A percentile compares a stretch with the other conserved stretches of the same genome.
These are phyloP conservation scores for Kluyveromyces aestuarii DNA, from an alignment of 805 yeast species.

Conservation along the genomic window DNA sequence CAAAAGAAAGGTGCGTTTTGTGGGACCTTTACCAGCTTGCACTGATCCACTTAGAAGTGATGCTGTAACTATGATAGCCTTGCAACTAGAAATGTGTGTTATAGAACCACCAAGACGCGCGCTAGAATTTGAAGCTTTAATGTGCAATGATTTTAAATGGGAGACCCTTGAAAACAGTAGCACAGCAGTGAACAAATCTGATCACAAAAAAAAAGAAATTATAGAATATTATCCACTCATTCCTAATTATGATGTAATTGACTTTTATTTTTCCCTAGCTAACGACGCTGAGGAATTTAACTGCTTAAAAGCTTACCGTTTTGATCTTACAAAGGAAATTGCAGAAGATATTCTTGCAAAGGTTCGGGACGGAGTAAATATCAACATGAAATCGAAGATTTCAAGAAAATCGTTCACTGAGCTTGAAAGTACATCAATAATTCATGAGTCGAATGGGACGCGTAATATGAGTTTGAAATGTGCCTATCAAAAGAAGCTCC, in stretches of 20 bases:
- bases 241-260: not conserved
- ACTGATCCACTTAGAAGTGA: not conserved
- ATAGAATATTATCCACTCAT: no score
- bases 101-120: not conserved
- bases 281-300: constrained; percentile 1
- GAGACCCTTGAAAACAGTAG: no score
- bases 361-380: not conserved
- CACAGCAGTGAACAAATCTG: no score
- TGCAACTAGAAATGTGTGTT: not conserved
- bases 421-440: not conserved
- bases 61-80: not conserved
- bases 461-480: no score
- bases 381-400: not conserved
- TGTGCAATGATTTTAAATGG: not conserved
- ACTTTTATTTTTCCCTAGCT: not conserved
- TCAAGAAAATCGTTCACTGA: not conserved
- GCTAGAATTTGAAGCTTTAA: not conserved
- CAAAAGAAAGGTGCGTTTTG: not conserved
- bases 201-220: no score
- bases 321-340: not conserved
- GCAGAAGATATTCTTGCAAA: not conserved
- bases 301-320: not conserved
- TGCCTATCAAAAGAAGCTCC: not conserved
- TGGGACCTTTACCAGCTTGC: not conserved
- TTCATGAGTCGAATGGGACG: not conserved